phyloP scores from a whole-genome alignment of 2,329 filamentous ascomycete genomes.

The Fusarium sp. region DNA sequence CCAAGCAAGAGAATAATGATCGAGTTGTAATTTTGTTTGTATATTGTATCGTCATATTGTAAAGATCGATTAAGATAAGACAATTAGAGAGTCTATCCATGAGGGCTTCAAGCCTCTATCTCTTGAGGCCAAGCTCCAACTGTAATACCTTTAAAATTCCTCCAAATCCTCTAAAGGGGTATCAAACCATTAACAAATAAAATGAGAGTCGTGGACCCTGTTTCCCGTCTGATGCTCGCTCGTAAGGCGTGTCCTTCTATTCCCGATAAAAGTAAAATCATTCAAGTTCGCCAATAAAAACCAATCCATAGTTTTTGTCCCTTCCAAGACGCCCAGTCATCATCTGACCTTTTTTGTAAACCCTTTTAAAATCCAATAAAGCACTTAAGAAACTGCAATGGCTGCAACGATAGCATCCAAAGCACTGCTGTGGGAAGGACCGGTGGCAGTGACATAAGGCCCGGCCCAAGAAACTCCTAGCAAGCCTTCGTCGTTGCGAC shows the following conservation, averaged over 20 bases:
- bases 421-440: slow-evolving; percentile 72
- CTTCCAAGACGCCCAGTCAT: slow-evolving; percentile 18
- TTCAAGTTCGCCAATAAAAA: slow-evolving; percentile 35
- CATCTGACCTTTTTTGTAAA: not conserved
- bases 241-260: slow-evolving; percentile 26
- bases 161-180: slow-evolving; percentile 37
- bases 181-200: slow-evolving; percentile 44
- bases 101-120: slow-evolving; percentile 6
- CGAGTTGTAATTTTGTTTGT: not conserved
- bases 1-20: not conserved
- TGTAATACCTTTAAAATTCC: slow-evolving; percentile 11
- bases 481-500: slow-evolving; percentile 62
- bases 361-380: slow-evolving; percentile 5
- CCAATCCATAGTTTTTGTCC: slow-evolving; percentile 19
- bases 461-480: slow-evolving; percentile 75
- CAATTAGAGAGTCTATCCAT: slow-evolving; percentile 17
- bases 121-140: slow-evolving; percentile 14
- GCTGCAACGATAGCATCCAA: slow-evolving; percentile 76
- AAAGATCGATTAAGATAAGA: slow-evolving; percentile 21
- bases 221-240: slow-evolving; percentile 19
- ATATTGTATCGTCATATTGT: not conserved
- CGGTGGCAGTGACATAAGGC: slow-evolving; percentile 63
- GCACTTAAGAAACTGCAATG: slow-evolving; percentile 52
- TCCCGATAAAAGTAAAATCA: slow-evolving; percentile 24
- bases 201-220: slow-evolving; percentile 26